Base-by-base conservation (phyloP, 1,139 yeast genomes). In the Keqinozyma sinolaborantium region DNA sequence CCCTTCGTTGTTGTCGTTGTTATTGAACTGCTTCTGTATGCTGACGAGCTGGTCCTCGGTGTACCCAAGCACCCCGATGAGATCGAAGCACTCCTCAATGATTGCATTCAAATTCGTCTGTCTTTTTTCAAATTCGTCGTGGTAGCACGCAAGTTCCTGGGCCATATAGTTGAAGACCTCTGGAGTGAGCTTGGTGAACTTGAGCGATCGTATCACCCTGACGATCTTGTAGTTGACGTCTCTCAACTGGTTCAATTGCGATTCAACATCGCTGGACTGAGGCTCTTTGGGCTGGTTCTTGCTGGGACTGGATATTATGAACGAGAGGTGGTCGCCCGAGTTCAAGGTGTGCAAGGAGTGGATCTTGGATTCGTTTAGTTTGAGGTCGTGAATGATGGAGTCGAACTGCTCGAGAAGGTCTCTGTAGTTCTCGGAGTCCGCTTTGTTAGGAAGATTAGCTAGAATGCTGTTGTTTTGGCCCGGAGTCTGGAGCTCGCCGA, bases 241-340 rank as follows among this genome's bases (percentile, higher is more conserved):
- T 19, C 69, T 44, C 11, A 67, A 48, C 11, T 47, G 36, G 21
- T 45, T 40, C 51, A 59, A 47, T n/a, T 45, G 34, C 7, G 43
- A 42, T 2, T 48, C 51, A 2, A 32, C 18, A 16, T 23, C 11
- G 6, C n/a, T 26, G 12, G 5, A 19, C 6, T 30, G 23, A 2
- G 12, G 29, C 12, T 29, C 30, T 8, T 14, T 13, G 13, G 31
- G 31, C 19, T 38, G 47, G 9, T 36, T 28, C 34, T 66, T 66
- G 6, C 56, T 42, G 0, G 74, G 73, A 44, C 72, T 65, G 0
- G 73, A 64, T 15, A 64, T 43, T 15, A 68, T 58, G 30, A 60
- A 65, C 4, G 60, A 51, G 14, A 51, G 40, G 24, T 54, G 56
- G n/a, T 44, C 39, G 8, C 21, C 34, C 28, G 34, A 28, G 24